These are phyloP conservation scores for Lipomyces japonicus DNA, from an alignment of 805 yeast genomes.

Conservation along the genomic window DNA sequence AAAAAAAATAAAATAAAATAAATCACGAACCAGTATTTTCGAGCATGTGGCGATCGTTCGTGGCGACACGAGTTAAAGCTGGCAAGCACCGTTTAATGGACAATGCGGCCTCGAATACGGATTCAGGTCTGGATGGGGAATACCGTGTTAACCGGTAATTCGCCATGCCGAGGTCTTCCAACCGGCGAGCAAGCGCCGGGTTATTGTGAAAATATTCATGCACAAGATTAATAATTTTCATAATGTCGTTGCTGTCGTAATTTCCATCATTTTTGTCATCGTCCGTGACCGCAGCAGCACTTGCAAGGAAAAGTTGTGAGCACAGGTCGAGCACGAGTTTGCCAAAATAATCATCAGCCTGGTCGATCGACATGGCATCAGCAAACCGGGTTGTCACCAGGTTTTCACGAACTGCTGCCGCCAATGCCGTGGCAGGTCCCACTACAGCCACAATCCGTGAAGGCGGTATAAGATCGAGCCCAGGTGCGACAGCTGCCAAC, in stretches of 20 bases:
- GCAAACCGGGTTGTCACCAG: constrained; percentile 13
- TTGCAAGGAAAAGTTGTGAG: constrained; percentile 11
- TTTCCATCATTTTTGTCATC: too few species aligned
- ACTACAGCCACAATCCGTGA: constrained; percentile 15
- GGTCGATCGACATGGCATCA: constrained; percentile 18
- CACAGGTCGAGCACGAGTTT: constrained; percentile 21
- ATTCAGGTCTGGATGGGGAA: constrained; percentile 10
- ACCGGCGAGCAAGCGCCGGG: too few species aligned
- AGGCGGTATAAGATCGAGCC: constrained; percentile 9
- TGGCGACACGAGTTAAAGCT: constrained; percentile 9
- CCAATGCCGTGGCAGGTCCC: constrained; percentile 7
- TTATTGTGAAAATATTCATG: too few species aligned
- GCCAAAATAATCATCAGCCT: constrained; percentile 12
- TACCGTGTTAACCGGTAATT: constrained; percentile 1
- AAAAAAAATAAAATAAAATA: neutral
- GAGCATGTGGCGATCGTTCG: constrained; percentile 7
- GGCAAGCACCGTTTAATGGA: constrained; percentile 20
- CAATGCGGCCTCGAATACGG: constrained; percentile 17
- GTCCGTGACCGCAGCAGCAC: constrained; percentile 3
- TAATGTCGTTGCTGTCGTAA: too few species aligned
- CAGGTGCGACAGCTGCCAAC: constrained; percentile 8
- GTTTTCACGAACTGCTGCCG: neutral
- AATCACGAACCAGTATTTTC: constrained; percentile 12
- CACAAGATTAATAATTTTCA: too few species aligned
- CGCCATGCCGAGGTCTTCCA: too few species aligned